phyloP scores from a whole-genome alignment of 331 rosid species.

The Malus hybrid region DNA sequence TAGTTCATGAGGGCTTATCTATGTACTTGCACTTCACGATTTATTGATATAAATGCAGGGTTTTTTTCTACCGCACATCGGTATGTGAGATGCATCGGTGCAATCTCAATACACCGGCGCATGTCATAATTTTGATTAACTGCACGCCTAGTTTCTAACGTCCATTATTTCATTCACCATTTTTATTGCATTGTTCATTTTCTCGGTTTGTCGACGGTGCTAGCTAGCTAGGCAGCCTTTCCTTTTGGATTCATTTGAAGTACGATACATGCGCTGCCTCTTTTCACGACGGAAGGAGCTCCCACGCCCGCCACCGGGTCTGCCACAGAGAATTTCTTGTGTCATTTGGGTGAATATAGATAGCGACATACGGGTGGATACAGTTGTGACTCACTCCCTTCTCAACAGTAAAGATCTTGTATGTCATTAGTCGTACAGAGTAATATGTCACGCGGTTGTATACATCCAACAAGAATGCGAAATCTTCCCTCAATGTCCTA shows the following conservation, averaged over 20 bases:
- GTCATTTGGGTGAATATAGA: not conserved
- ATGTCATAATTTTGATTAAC: too few species aligned
- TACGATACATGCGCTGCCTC: not conserved
- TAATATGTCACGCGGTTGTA: not conserved
- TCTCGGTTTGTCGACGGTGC: not conserved
- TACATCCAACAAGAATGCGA: too few species aligned
- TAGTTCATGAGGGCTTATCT: not conserved
- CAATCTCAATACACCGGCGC: too few species aligned
- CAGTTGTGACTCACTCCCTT: not conserved
- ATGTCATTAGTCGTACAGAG: too few species aligned
- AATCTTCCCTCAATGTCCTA: not conserved
- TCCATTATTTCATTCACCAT: not conserved
- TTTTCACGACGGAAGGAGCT: not conserved
- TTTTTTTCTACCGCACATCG: not conserved
- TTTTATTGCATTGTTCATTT: not conserved
- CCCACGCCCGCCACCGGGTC: not conserved
- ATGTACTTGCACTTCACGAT: not conserved
- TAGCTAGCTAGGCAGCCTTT: not conserved
- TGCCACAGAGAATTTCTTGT: not conserved
- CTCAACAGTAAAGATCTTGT: not conserved
- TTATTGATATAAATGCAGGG: not conserved
- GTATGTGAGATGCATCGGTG: not conserved
- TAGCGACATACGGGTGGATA: not conserved
- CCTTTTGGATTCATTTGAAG: not conserved
- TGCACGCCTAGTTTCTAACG: too few species aligned